Conservation (phyloP, 2,329 filamentous ascomycete genomes). For the Alternaria sp. region DNA sequence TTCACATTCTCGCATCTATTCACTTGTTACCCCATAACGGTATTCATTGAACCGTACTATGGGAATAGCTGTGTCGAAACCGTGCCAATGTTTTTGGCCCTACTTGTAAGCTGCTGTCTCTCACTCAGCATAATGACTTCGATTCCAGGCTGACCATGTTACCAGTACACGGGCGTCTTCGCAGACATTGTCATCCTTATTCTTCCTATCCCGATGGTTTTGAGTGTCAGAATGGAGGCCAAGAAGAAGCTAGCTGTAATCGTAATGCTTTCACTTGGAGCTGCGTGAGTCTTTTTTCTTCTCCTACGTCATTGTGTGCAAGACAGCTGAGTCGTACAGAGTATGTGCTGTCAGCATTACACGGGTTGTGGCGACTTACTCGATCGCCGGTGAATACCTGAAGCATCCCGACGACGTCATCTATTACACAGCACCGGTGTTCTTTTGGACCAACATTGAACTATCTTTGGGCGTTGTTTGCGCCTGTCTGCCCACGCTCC, state of each 20-base stretch:
- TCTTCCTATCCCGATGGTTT: constrained; percentile 34
- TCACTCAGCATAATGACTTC: background rate
- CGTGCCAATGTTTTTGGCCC: constrained; percentile 29
- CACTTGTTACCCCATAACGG: constrained; percentile 35
- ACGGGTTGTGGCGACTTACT: constrained; percentile 24
- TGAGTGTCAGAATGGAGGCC: constrained; percentile 24
- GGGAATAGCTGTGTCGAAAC: constrained; percentile 31
- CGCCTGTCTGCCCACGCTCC: constrained; percentile 32
- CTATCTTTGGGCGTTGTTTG: constrained; percentile 33
- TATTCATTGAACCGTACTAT: constrained; percentile 35
- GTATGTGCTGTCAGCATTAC: constrained; percentile 31
- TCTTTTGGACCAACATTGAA: constrained; percentile 42
- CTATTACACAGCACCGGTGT: constrained; percentile 34
- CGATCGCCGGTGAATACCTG: constrained; percentile 26
- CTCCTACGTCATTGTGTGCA: background rate
- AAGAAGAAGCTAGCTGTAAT: constrained; percentile 30
- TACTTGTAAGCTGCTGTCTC: constrained; percentile 17
- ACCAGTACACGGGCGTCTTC: constrained; percentile 26
- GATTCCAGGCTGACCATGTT: background rate
- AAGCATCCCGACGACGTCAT: constrained; percentile 28
- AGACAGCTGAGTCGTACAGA: constrained; percentile 14
- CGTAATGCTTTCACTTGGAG: constrained; percentile 28
- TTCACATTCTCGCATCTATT: constrained; percentile 35
- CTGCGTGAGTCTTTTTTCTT: constrained; percentile 17
- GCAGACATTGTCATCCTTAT: constrained; percentile 30